Evolutionary conservation across 805 yeast species (phyloP).

Genomic region (Candida suzukii): DNA sequence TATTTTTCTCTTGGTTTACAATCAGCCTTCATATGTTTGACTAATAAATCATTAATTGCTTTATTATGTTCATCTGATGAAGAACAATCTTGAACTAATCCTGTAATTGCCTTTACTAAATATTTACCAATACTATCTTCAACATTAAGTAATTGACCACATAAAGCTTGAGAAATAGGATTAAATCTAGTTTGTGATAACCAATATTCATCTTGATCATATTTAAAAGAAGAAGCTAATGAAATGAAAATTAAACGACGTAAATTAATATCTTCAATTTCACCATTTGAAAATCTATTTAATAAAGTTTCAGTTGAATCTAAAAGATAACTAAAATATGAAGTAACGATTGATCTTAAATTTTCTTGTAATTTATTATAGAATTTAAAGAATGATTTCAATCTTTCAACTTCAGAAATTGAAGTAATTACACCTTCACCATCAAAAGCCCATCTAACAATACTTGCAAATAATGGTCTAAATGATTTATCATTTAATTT

Average conservation of each 20-base stretch:
- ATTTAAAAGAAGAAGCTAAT: conserved; percentile 72
- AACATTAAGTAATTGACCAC: conserved; percentile 58
- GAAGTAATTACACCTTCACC: conserved; percentile 59
- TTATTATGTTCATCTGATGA: conserved; percentile 68
- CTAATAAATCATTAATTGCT: conserved; percentile 54
- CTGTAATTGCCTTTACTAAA: conserved; percentile 70
- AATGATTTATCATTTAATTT: conserved; percentile 90
- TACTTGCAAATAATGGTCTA: conserved; percentile 82
- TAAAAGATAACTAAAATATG: conserved; percentile 77
- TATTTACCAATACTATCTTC: conserved; percentile 75
- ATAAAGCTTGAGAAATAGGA: conserved; percentile 51
- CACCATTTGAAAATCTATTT: conserved; percentile 37
- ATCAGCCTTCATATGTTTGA: conserved; percentile 61
- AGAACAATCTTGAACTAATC: conserved; percentile 61
- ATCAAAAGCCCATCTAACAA: conserved; percentile 88
- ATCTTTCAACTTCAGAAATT: conserved; percentile 48
- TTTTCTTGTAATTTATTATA: conserved; percentile 79
- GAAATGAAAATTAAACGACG: conserved; percentile 72
- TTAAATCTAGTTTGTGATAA: conserved; percentile 80
- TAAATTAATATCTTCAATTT: conserved; percentile 41
- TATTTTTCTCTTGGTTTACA: conserved; percentile 52
- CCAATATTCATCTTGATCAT: conserved; percentile 95
- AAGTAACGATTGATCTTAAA: conserved; percentile 80
- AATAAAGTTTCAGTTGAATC: conserved; percentile 63
- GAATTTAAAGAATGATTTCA: conserved; percentile 75